Evolutionary conservation across 2,329 filamentous ascomycete species (phyloP), one percentile per base, ranked within the genome.

Genomic region (Tolypocladium sp.): DNA sequence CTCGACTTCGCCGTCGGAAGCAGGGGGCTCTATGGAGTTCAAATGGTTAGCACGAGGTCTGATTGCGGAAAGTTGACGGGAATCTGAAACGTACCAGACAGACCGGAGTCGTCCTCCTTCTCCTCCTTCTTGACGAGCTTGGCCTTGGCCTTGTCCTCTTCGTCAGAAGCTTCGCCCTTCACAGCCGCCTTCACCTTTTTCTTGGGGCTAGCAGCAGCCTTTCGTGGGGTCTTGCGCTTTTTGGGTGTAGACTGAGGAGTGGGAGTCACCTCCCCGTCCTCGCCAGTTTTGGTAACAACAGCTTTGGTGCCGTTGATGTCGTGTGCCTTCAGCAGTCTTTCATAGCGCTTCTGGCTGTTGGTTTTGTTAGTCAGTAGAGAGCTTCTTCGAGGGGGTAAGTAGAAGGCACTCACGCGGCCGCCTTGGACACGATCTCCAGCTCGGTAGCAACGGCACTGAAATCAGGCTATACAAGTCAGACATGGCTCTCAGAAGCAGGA

Each of bases 361-460:
- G 8, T 38, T 38, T 20, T 42, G 30, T 55, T 12, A 35, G 12
- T 41, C 4, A 17, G 37, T 41, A 3, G 49, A 58, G 51, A 17
- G n/a, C 9, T 38, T 15, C 2, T 25, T n/a, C 12, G 2, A 20
- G n/a, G 4, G 2, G 25, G 25, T 4, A 8, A 13, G 22, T 5
- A 3, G 20, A 57, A n/a, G 3, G 12, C 22, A 81, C 87, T 79
- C 80, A 90, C 88, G 87, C 87, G 27, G 88, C 88, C 17, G 81
- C 86, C 72, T 88, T 88, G 70, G 74, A 78, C 40, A 86, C 78
- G 42, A 90, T 87, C 27, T 71, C 73, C 49, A 85, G 83, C 65
- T 89, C 86, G 20, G 77, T 74, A 13, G 85, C 84, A n/a, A 91
- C 88, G 55, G 79, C 77, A 7, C 71, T 73, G 64, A 89, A 90